A percentile compares a stretch with the other conserved stretches of the same genome.
Conservation (phyloP, 352 stramenopile species). For the Phytophthora sp. region DNA sequence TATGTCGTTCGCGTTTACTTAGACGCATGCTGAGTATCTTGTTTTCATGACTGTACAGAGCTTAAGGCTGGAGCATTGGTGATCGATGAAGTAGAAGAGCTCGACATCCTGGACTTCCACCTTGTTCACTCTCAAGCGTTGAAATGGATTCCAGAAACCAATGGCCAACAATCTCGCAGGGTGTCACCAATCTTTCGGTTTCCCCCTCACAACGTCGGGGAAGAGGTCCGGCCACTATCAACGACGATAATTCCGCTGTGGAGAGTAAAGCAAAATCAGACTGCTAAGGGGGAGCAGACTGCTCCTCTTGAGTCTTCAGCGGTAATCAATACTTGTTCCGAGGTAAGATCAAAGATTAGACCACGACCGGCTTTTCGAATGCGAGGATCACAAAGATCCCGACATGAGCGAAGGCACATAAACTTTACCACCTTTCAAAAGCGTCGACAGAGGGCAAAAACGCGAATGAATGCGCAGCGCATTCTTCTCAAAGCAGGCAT, state of each 20-base stretch:
- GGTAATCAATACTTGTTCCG: background rate
- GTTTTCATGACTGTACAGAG: slow-evolving; percentile 12
- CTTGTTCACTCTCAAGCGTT: background rate
- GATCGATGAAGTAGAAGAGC: slow-evolving; percentile 21
- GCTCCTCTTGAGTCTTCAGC: no score
- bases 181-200: background rate
- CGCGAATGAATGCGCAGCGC: slow-evolving; percentile 4
- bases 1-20: background rate
- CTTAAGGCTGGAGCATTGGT: slow-evolving; percentile 14
- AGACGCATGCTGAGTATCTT: background rate
- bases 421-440: slow-evolving; percentile 11
- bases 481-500: slow-evolving; percentile 32
- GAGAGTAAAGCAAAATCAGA: slow-evolving; percentile 4
- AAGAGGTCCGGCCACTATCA: slow-evolving; percentile 16
- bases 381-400: slow-evolving; percentile 3
- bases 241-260: slow-evolving; percentile 13
- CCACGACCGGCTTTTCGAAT: background rate
- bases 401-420: slow-evolving; percentile 1
- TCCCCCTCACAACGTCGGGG: background rate
- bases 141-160: slow-evolving; percentile 3
- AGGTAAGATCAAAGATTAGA: slow-evolving; percentile 11
- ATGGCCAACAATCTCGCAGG: background rate
- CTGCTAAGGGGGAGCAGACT: background rate
- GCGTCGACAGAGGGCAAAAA: background rate
- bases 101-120: slow-evolving; percentile 47